These are phyloP conservation scores for Verbascum thapsus DNA, from an alignment of 257 asterid species.

Conservation along the genomic window DNA sequence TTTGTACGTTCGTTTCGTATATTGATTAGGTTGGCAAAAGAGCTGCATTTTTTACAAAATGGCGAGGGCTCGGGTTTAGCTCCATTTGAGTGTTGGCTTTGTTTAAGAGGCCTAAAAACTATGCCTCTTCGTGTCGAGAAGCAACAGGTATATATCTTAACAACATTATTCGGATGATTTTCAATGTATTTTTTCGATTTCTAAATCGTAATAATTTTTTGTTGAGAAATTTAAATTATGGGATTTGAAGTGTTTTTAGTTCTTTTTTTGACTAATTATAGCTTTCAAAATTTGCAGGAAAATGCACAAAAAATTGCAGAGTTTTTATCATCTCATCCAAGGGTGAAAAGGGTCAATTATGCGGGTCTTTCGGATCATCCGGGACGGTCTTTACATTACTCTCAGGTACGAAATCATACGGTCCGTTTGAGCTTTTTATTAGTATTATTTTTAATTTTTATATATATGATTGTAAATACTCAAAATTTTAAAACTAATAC, in stretches of 20 bases:
- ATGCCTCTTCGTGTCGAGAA: constrained; percentile 88
- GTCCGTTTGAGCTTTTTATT: not conserved
- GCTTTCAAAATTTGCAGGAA: constrained; percentile 50
- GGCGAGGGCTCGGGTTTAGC: constrained; percentile 95
- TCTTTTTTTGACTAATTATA: no score
- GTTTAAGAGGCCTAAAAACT: constrained; percentile 88
- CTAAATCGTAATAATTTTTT: no score
- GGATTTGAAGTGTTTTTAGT: no score
- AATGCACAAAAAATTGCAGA: constrained; percentile 91
- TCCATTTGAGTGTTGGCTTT: constrained; percentile 96
- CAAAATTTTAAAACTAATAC: no score
- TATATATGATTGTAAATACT: not conserved
- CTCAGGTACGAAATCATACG: constrained; percentile 53
- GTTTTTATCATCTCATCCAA: constrained; percentile 70
- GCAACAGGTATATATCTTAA: constrained; percentile 60
- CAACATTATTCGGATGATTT: no score
- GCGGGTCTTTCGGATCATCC: constrained; percentile 80
- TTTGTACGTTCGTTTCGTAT: constrained; percentile 3
- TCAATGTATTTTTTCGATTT: no score
- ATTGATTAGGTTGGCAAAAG: constrained; percentile 67
- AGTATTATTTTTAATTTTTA: no score
- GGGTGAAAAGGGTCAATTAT: constrained; percentile 68
- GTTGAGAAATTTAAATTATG: not conserved
- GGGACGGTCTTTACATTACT: constrained; percentile 69
- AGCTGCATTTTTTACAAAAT: constrained; percentile 76